Evolutionary conservation across 441 rosid species (phyloP).

Genomic region (Viola pubescens): DNA sequence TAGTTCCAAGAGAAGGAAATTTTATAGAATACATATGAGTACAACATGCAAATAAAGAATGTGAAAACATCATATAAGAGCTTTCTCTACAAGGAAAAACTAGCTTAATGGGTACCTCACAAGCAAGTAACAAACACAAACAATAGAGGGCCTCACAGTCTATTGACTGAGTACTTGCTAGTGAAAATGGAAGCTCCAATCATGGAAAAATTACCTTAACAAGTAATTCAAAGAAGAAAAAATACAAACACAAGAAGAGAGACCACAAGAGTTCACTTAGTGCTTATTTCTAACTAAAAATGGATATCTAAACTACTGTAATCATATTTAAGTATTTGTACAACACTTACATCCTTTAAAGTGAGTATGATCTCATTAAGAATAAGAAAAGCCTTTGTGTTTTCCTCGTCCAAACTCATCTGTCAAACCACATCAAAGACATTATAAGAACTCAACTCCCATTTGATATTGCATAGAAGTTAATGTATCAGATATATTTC

Average conservation of each 20-base stretch:
- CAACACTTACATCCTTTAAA: conserved; percentile 69
- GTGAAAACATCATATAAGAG: too few relatives aligned
- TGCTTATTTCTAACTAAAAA: conserved; percentile 9
- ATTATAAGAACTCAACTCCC: too few relatives aligned
- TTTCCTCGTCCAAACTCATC: conserved; percentile 59
- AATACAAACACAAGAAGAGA: neutral
- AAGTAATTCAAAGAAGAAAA: neutral
- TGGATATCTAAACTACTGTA: neutral
- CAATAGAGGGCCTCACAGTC: neutral
- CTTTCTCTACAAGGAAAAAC: neutral
- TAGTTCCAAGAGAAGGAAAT: too few relatives aligned
- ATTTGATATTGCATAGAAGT: too few relatives aligned
- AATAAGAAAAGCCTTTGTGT: conserved; percentile 69
- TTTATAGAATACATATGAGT: too few relatives aligned
- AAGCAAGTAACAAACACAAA: neutral
- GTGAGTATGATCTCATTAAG: conserved; percentile 84
- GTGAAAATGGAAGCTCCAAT: too few relatives aligned
- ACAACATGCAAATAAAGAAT: too few relatives aligned
- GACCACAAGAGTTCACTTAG: neutral
- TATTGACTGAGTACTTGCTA: too few relatives aligned
- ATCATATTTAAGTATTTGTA: neutral
- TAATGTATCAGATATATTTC: too few relatives aligned
- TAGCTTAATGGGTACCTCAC: neutral
- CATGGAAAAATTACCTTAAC: neutral
- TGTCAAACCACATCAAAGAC: conserved; percentile 17